phyloP scores from a whole-genome alignment of 2,329 filamentous ascomycete species.

The Penicillium verrucosum region DNA sequence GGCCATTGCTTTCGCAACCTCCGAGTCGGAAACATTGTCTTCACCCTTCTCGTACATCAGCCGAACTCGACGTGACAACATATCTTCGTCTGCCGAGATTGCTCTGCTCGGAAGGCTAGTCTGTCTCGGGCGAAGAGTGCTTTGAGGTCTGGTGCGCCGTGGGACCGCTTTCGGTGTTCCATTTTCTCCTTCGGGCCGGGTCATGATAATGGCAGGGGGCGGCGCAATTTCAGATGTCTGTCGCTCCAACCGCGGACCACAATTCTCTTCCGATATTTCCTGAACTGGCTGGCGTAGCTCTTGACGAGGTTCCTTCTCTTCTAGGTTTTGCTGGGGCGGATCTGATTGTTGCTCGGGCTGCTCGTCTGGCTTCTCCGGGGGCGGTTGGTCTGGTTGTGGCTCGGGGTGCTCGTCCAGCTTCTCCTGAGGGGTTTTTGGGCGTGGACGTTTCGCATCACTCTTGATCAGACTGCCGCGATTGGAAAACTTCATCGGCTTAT shows the following conservation, averaged over 20 bases:
- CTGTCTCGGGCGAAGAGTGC: slow-evolving; percentile 39
- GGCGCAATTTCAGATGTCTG: slow-evolving; percentile 18
- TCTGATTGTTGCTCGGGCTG: slow-evolving; percentile 2
- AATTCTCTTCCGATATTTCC: slow-evolving; percentile 6
- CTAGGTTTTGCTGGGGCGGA: slow-evolving; percentile 8
- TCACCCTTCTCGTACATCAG: slow-evolving; percentile 63
- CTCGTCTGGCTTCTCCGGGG: background rate
- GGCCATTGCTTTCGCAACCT: slow-evolving; percentile 38
- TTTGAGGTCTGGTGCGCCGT: slow-evolving; percentile 32
- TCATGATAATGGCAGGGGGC: slow-evolving; percentile 10
- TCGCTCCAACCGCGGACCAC: slow-evolving; percentile 3
- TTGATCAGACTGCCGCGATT: slow-evolving; percentile 59
- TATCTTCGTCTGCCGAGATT: slow-evolving; percentile 63
- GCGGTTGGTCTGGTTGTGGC: slow-evolving; percentile 4
- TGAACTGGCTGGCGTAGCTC: slow-evolving; percentile 3
- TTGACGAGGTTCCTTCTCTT: slow-evolving; percentile 3
- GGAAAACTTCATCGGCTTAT: slow-evolving; percentile 56
- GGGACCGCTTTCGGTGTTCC: slow-evolving; percentile 24
- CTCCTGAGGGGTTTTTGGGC: slow-evolving; percentile 28
- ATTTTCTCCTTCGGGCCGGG: slow-evolving; percentile 16
- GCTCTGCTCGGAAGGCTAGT: slow-evolving; percentile 45
- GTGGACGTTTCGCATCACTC: slow-evolving; percentile 40
- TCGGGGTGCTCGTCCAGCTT: slow-evolving; percentile 14
- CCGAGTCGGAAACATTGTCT: slow-evolving; percentile 49
- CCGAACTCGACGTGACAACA: slow-evolving; percentile 60